Percentiles rank a stretch among this genome's conserved stretches.
Conservation (phyloP, 345 rosid genomes). For the Linum lewisii region DNA sequence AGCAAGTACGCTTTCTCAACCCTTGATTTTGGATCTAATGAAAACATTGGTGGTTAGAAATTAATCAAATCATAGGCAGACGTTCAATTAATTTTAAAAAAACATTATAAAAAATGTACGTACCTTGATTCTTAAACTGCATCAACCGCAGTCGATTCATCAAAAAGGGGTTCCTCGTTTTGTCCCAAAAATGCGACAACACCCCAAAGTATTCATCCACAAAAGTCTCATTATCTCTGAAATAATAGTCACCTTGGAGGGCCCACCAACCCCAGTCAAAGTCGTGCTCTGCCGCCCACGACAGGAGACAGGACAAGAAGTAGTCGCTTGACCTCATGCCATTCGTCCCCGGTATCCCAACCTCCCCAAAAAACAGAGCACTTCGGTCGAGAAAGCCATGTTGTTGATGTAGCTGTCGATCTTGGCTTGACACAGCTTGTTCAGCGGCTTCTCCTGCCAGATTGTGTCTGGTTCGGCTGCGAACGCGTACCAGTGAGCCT, state of each 20-base stretch:
- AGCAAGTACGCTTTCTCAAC: background rate
- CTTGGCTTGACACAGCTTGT: constrained; percentile 5
- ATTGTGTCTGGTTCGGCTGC: background rate
- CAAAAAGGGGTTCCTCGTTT: background rate
- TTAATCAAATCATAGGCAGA: too few species aligned
- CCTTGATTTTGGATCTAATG: background rate
- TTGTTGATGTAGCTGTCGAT: constrained; percentile 4
- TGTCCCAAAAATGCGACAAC: background rate
- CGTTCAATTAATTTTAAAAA: too few species aligned
- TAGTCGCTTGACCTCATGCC: background rate
- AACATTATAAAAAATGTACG: background rate
- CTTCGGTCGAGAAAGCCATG: background rate
- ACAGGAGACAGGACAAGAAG: constrained; percentile 8
- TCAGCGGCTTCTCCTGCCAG: constrained; percentile 1
- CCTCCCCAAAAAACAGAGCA: constrained; percentile 10
- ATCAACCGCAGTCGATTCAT: background rate
- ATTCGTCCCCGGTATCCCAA: constrained; percentile 2
- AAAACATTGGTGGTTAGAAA: background rate
- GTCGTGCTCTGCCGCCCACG: constrained; percentile 3
- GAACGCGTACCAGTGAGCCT: constrained; percentile 11
- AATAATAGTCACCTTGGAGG: constrained; percentile 8
- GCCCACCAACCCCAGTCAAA: constrained; percentile 11
- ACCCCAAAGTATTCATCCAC: constrained; percentile 9
- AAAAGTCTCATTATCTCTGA: background rate
- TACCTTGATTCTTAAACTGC: constrained; percentile 5